Base-by-base conservation (phyloP, 1,284 basidiomycete species). In the Megacollybia platyphylla region DNA sequence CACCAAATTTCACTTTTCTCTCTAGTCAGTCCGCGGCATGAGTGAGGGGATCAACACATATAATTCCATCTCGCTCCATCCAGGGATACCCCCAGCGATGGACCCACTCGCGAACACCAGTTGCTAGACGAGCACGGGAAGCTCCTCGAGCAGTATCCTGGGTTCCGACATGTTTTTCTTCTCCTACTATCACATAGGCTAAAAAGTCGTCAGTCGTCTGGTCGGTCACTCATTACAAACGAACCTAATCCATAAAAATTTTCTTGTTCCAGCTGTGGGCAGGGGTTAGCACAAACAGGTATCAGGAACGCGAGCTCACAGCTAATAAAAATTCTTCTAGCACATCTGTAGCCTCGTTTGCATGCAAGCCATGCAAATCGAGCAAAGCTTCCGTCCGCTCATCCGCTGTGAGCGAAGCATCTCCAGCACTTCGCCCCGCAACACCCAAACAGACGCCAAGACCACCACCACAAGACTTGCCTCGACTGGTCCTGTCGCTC, bases 41-140 rank as follows among this genome's bases (percentile, higher is more conserved):
- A 26, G 84, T 88, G 50, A 87, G 63, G 26, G 82, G 66, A 59
- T 97, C 92, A 40, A 94, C 79, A 55, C 86, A 92, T 39, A 97
- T 73, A 43, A 92, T 77, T 2, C 92, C 92, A 51, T 88, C 88
- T 9, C 79, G 75, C 59, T 97, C 92, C 60, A 76, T 87, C 87
- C 90, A 94, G n/a, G 93, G 87, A 62, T 93, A 94, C 40, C 86
- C 87, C 87, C 90, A 97, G 43, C 85, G 78, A 52, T 87, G 83
- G 39, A 97, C 63, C 77, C 86, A 94, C 57, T 90, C 87, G 51
- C 87, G 82, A 35, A 97, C 80, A 11, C 86, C 87, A 1, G 82
- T 74, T 3, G 81, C 86, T 8, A 97, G 70, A 8, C 91, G 79
- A 11, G 77, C 72, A 47, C 88, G 82, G 27, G 86, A 87, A 1